phyloP scores from a whole-genome alignment of 139 green algal species.

The Volvox africanus region DNA sequence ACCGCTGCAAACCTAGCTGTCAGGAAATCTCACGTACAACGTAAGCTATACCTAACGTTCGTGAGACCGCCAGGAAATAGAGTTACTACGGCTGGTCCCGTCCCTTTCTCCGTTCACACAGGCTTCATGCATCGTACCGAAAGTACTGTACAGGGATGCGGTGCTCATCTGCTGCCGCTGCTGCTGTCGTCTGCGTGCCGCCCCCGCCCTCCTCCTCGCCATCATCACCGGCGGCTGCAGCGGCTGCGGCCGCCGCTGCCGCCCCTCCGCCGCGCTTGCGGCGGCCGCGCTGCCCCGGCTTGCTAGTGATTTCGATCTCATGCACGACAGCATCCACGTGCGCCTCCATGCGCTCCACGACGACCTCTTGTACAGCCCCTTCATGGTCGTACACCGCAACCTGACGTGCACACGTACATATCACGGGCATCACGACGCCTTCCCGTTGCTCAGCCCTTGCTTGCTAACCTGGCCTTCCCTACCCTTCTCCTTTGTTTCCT shows the following conservation, averaged over 20 bases:
- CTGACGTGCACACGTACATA: neutral
- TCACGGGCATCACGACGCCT: too few species aligned
- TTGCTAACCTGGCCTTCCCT: too few species aligned
- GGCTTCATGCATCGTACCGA: neutral
- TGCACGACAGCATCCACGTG: constrained; percentile 36
- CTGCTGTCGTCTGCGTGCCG: constrained; percentile 25
- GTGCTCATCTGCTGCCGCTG: constrained; percentile 23
- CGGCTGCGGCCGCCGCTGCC: neutral
- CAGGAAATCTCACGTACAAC: too few species aligned
- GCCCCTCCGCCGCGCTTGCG: constrained; percentile 10
- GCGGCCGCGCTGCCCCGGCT: constrained; percentile 16
- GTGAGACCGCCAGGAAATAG: too few species aligned
- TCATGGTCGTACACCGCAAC: constrained; percentile 41
- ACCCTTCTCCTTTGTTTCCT: too few species aligned
- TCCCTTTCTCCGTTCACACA: too few species aligned
- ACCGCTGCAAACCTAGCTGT: too few species aligned
- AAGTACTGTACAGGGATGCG: constrained; percentile 40
- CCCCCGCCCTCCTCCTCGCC: constrained; percentile 26
- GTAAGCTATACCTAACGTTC: too few species aligned
- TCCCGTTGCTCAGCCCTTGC: too few species aligned
- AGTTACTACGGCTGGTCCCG: too few species aligned
- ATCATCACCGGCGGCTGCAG: neutral
- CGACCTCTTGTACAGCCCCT: constrained; percentile 32
- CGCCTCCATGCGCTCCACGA: constrained; percentile 42
- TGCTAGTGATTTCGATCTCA: constrained; percentile 25